Conservation (phyloP, 2,329 filamentous ascomycete genomes). For the Zarea fungicola region DNA sequence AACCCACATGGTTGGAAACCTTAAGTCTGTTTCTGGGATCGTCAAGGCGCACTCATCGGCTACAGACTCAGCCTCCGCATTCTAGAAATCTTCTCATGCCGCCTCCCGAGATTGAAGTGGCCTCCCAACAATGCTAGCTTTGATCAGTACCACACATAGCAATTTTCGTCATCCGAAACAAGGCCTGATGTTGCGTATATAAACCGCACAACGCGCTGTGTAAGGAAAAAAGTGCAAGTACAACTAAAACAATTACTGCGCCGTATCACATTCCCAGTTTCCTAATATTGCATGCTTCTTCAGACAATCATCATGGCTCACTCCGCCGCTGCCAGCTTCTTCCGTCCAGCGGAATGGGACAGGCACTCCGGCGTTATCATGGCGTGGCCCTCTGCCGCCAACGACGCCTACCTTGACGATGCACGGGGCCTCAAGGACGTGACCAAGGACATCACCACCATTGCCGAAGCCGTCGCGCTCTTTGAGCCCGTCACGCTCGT, state of each 20-base stretch:
- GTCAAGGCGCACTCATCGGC: too few species aligned
- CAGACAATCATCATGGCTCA: background rate
- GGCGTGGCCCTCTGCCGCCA: conserved; percentile 11
- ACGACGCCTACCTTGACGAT: conserved; percentile 11
- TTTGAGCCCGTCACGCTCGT: conserved; percentile 24
- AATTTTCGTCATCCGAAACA: too few species aligned
- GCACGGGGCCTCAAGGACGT: conserved; percentile 9
- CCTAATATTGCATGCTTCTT: too few species aligned
- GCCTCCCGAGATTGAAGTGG: background rate
- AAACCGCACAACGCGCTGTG: too few species aligned
- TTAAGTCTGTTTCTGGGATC: background rate
- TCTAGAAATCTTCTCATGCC: background rate
- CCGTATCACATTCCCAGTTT: too few species aligned
- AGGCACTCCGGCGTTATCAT: conserved; percentile 8
- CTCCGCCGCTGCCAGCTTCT: background rate
- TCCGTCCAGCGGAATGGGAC: conserved; percentile 12
- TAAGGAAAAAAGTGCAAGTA: too few species aligned
- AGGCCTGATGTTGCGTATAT: too few species aligned
- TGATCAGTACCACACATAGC: too few species aligned
- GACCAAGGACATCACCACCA: conserved; percentile 21
- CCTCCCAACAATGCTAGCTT: too few species aligned
- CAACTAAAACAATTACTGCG: too few species aligned
- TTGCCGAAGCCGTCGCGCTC: conserved; percentile 21
- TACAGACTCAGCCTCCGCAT: conserved; percentile 2
- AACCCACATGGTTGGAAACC: background rate